Evolutionary conservation across 129 eudicot genomes (phyloP).

Genomic region (Lactuca sativa): DNA sequence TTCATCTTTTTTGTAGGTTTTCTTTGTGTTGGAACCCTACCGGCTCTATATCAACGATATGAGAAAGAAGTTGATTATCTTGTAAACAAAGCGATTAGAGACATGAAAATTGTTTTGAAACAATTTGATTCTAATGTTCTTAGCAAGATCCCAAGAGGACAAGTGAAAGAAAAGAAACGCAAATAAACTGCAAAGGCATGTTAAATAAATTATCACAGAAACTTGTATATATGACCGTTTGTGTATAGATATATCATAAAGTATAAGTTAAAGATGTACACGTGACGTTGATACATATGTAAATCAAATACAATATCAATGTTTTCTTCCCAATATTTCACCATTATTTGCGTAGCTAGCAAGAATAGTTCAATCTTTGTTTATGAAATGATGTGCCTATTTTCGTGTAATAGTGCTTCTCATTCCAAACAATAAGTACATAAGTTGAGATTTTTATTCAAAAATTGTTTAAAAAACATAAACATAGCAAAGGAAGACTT

Average conservation of each 20-base stretch:
- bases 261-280: not conserved
- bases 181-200: conserved; percentile 22
- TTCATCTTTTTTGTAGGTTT: conserved; percentile 39
- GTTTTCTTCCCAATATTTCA: not conserved
- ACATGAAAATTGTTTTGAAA: conserved; percentile 45
- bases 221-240: not conserved
- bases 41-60: conserved; percentile 65
- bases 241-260: conserved; percentile 1
- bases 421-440: no score
- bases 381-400: not conserved
- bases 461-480: no score
- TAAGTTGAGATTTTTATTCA: no score
- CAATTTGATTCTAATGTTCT: conserved; percentile 60
- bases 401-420: no score
- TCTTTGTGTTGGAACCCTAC: conserved; percentile 57
- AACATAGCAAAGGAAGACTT: no score
- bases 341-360: not conserved
- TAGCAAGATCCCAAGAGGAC: conserved; percentile 84
- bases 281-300: not conserved
- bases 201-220: not conserved
- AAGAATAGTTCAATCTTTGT: not conserved
- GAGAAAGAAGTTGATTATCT: conserved; percentile 63
- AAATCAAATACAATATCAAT: not conserved
- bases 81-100: conserved; percentile 56
- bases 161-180: conserved; percentile 55